Conservation (phyloP, 192 early-diverging fungal species). For the Coemansia pectinata region DNA sequence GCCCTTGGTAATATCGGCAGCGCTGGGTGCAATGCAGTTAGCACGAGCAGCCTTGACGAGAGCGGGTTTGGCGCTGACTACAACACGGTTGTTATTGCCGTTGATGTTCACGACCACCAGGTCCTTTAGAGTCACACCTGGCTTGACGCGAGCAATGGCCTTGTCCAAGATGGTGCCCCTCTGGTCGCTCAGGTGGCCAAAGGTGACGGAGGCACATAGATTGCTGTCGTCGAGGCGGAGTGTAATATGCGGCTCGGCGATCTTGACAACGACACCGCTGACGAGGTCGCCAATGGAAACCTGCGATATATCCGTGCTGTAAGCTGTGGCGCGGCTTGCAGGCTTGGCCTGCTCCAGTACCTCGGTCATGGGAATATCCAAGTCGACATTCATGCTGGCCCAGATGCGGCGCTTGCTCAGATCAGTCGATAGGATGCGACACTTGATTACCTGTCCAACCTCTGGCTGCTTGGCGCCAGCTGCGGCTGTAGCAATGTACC, state of each 20-base stretch:
- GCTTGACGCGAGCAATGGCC: conserved; percentile 18
- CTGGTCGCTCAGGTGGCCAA: conserved; percentile 72
- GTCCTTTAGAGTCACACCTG: conserved; percentile 54
- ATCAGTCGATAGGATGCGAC: conserved; percentile 66
- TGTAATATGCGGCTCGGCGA: conserved; percentile 53
- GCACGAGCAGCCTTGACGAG: conserved; percentile 62
- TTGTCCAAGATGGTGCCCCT: conserved; percentile 27
- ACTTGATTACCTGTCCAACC: conserved; percentile 73
- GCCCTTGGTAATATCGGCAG: conserved; percentile 56
- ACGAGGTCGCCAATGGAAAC: conserved; percentile 55
- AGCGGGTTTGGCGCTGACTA: conserved; percentile 64
- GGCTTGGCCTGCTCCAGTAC: conserved; percentile 20
- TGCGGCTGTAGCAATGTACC: conserved; percentile 54
- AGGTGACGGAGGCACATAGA: conserved; percentile 57
- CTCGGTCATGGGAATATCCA: conserved; percentile 36
- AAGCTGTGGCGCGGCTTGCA: not conserved
- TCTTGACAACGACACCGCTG: conserved; percentile 59
- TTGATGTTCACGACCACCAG: conserved; percentile 62
- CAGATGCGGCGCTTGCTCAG: conserved; percentile 60
- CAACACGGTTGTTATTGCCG: conserved; percentile 48
- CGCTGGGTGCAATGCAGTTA: conserved; percentile 39
- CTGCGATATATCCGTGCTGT: conserved; percentile 32
- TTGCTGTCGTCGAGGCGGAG: conserved; percentile 62
- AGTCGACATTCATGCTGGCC: conserved; percentile 53
- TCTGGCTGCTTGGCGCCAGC: conserved; percentile 57